phyloP scores from a whole-genome alignment of 768 basidiomycete genomes.

The Kwoniella newhampshirensis region DNA sequence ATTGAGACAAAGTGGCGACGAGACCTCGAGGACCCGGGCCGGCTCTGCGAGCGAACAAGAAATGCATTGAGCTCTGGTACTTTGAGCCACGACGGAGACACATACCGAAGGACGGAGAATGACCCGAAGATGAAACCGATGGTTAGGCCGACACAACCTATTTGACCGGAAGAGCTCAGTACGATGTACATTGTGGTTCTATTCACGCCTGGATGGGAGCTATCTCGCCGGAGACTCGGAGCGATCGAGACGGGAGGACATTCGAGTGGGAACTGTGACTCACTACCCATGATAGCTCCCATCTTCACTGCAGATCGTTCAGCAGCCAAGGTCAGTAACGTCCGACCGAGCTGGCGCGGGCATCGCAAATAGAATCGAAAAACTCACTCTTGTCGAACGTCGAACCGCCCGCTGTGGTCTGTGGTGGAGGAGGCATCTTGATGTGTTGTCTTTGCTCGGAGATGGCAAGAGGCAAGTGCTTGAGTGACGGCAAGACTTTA shows the following conservation, averaged over 20 bases:
- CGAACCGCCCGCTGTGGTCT: slow-evolving; percentile 45
- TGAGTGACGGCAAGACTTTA: too few relatives aligned
- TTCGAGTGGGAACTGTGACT: slow-evolving; percentile 11
- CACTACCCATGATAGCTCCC: slow-evolving; percentile 53
- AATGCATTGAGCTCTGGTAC: not conserved
- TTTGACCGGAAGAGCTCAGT: too few relatives aligned
- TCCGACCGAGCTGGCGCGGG: not conserved
- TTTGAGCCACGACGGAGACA: slow-evolving; percentile 3
- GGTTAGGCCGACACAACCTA: slow-evolving; percentile 73
- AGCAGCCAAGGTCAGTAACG: not conserved
- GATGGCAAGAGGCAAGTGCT: too few relatives aligned
- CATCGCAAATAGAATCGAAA: too few relatives aligned
- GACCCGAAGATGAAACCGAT: slow-evolving; percentile 97
- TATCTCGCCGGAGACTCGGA: too few relatives aligned
- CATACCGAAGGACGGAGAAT: slow-evolving; percentile 84
- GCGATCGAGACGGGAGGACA: too few relatives aligned
- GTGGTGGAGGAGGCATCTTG: slow-evolving; percentile 52
- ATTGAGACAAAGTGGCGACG: slow-evolving; percentile 89
- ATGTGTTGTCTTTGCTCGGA: not conserved
- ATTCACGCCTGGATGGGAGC: too few relatives aligned
- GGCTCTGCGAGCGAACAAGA: slow-evolving; percentile 58
- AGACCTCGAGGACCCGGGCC: slow-evolving; percentile 89
- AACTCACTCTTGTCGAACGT: slow-evolving; percentile 51
- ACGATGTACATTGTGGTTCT: too few relatives aligned
- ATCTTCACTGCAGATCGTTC: slow-evolving; percentile 46